These are phyloP conservation scores for Cymbopogon flexuosus DNA, from an alignment of 202 grass and related monocot species.

Conservation along the genomic window DNA sequence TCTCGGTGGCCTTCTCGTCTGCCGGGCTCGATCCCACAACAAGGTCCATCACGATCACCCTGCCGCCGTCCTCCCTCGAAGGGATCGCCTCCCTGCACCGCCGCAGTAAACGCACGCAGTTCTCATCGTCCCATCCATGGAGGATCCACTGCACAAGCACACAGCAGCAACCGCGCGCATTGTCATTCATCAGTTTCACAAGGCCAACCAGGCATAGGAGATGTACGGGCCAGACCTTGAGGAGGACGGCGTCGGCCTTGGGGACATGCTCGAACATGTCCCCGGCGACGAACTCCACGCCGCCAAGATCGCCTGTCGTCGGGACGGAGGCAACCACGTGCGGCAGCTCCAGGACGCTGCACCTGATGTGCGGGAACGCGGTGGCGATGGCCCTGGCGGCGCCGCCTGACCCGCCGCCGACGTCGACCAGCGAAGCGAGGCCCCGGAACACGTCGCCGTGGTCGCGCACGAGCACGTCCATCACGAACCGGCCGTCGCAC, in stretches of 20 bases:
- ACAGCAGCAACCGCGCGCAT: neutral
- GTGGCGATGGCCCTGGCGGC: slow-evolving; percentile 27
- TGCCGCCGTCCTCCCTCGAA: slow-evolving; percentile 41
- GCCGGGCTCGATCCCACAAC: slow-evolving; percentile 44
- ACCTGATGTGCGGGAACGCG: slow-evolving; percentile 36
- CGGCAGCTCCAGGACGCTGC: slow-evolving; percentile 45
- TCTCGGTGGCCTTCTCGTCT: slow-evolving; percentile 38
- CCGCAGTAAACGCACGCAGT: slow-evolving; percentile 46
- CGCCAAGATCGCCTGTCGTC: slow-evolving; percentile 18
- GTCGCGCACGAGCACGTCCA: slow-evolving; percentile 27
- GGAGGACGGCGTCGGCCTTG: slow-evolving; percentile 50
- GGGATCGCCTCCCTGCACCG: slow-evolving; percentile 53
- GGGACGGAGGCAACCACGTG: slow-evolving; percentile 39
- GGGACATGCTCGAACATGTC: slow-evolving; percentile 61
- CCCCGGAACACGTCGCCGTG: slow-evolving; percentile 33
- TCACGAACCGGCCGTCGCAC: slow-evolving; percentile 41
- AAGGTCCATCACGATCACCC: slow-evolving; percentile 56
- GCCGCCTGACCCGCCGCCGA: slow-evolving; percentile 32
- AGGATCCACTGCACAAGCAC: slow-evolving; percentile 42
- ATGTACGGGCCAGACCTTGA: slow-evolving; percentile 48
- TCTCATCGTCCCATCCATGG: slow-evolving; percentile 44
- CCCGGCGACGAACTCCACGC: slow-evolving; percentile 44
- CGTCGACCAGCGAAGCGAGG: slow-evolving; percentile 51
- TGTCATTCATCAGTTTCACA: neutral
- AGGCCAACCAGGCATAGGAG: neutral